Conservation (phyloP, 495 filamentous ascomycete species). For the Aspergillus incahuasiensis region DNA sequence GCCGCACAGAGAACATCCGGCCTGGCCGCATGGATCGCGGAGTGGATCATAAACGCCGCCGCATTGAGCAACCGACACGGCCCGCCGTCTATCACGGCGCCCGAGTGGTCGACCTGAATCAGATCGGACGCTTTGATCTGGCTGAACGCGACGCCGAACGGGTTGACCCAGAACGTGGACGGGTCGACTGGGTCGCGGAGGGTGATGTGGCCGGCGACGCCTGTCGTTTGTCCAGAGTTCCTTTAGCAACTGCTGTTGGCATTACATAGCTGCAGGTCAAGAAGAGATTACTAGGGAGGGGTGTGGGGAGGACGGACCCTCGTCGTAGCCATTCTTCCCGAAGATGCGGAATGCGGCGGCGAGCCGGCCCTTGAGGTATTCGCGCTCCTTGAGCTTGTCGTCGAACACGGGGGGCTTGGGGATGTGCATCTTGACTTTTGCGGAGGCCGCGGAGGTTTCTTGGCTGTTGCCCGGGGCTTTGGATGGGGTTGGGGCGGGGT, state of each 20-base stretch:
- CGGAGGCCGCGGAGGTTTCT: constrained; percentile 21
- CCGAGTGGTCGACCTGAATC: constrained; percentile 62
- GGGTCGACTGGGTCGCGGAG: constrained; percentile 65
- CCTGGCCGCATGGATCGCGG: constrained; percentile 61
- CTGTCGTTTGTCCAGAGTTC: no score
- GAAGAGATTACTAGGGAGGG: neutral
- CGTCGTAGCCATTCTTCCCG: constrained; percentile 62
- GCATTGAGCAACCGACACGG: constrained; percentile 57
- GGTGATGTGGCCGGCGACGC: constrained; percentile 59
- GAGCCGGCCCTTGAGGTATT: constrained; percentile 61
- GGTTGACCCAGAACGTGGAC: constrained; percentile 73
- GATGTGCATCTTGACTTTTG: constrained; percentile 46
- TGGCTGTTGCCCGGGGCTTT: constrained; percentile 24
- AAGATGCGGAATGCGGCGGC: constrained; percentile 67
- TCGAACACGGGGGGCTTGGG: constrained; percentile 52
- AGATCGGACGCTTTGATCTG: constrained; percentile 66
- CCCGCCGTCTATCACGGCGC: constrained; percentile 66
- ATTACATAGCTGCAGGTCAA: no score
- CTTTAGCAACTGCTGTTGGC: no score
- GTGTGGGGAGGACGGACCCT: constrained; percentile 30
- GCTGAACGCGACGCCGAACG: constrained; percentile 68
- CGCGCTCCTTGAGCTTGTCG: constrained; percentile 57
- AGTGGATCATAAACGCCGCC: constrained; percentile 66
- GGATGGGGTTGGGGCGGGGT: constrained; percentile 14
- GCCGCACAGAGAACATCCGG: constrained; percentile 70